A percentile compares a stretch with the other conserved stretches of the same genome.
These are phyloP conservation scores for Wickerhamomyces bisporus DNA, from an alignment of 805 yeast species.

Conservation along the genomic window DNA sequence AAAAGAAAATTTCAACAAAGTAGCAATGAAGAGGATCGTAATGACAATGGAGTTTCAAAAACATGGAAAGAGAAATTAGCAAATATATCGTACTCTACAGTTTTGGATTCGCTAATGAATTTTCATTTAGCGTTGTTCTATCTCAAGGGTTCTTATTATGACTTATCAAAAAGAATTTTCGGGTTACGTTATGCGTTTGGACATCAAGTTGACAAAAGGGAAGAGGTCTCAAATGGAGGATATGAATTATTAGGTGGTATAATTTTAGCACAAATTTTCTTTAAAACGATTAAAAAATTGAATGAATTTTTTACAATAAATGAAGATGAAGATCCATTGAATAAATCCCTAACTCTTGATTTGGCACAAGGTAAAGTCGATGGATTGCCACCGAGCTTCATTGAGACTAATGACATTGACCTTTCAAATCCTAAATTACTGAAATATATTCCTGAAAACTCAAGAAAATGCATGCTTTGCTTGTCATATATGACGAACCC, in stretches of 20 bases:
- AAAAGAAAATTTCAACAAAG: slow-evolving; percentile 11
- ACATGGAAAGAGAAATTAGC: slow-evolving; percentile 14
- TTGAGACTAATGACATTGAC: slow-evolving; percentile 33
- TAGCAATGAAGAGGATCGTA: slow-evolving; percentile 14
- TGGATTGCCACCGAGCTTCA: slow-evolving; percentile 7
- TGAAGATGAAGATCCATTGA: slow-evolving; percentile 7
- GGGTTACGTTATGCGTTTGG: slow-evolving; percentile 79
- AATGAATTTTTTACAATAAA: slow-evolving; percentile 5
- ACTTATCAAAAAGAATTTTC: slow-evolving; percentile 66
- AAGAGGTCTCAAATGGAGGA: slow-evolving; percentile 42
- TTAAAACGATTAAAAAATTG: slow-evolving; percentile 29
- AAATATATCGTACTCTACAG: slow-evolving; percentile 36
- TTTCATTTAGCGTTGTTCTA: slow-evolving; percentile 79
- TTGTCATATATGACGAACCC: slow-evolving; percentile 77
- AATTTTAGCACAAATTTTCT: slow-evolving; percentile 46
- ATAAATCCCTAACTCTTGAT: slow-evolving; percentile 2
- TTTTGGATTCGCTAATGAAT: slow-evolving; percentile 51
- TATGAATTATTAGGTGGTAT: slow-evolving; percentile 73
- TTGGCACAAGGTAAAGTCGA: slow-evolving; percentile 7
- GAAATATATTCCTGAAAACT: slow-evolving; percentile 62
- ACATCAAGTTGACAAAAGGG: slow-evolving; percentile 45
- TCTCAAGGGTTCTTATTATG: slow-evolving; percentile 76
- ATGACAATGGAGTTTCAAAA: slow-evolving; percentile 7
- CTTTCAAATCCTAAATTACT: slow-evolving; percentile 52
- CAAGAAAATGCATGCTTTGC: slow-evolving; percentile 82